Evolutionary conservation across 2,329 filamentous ascomycete species (phyloP), one percentile per base, ranked within the genome.

Genomic region (Hymenoscyphus linearis): DNA sequence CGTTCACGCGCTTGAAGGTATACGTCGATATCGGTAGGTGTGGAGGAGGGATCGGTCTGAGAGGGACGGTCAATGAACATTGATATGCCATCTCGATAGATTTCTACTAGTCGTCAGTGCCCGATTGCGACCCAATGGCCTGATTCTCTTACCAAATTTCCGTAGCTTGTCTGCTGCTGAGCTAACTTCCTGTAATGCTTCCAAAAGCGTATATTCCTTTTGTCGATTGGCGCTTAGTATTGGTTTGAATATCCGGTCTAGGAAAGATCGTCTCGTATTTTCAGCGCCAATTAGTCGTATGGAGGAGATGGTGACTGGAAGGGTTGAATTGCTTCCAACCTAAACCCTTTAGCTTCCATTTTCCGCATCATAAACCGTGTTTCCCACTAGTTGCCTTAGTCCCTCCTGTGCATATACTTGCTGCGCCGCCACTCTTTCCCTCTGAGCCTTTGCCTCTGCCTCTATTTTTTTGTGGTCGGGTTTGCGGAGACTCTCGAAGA

Each of bases 281-380:
- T 83, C 82, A 52, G 91, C 91, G 72, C 92, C 90, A 64, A 96
- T 85, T 63, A 99, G 81, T 69, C 89, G 86, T 72, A 99, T 84
- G 52, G 91, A 90, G 69, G 90, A 90, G 73, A 99, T 88, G 14
- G 91, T 91, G 69, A 95, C 90, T 47, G 95, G 93, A 61, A 95
- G 85, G 52, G 90, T 90, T 67, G 89, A 88, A 74, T 98, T 96
- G 76, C 89, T 84, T 67, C 86, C 83, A 71, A 96, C 83, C 89
- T 92, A 57, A 14, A 10, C 7, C 16, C 31, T 35, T 69, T 54
- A 67, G 59, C 35, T 36, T 57, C 34, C 13, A 14, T 47, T 13
- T 34, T 25, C 13, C 25, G 27, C 22, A 27, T 25, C 22, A 27
- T 25, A 4, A 52, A 26, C 18, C 34, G 59, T 2, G 18, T 26